Base-by-base conservation (phyloP, 2,329 filamentous ascomycete genomes). In the Dactylellina sp. region DNA sequence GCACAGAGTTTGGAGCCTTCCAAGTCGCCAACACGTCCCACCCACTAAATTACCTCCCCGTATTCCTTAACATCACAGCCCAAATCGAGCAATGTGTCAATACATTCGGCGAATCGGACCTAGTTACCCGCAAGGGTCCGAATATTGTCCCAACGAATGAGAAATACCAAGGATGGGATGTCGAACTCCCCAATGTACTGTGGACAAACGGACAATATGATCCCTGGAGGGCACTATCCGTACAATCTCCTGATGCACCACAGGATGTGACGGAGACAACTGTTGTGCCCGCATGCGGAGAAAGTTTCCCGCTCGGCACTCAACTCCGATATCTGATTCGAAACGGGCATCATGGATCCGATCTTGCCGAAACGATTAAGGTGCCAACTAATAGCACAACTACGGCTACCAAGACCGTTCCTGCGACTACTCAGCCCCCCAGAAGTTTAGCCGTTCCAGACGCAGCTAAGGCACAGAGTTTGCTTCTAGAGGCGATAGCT, bases 191-290 rank as follows among this genome's bases (percentile, higher is more conserved):
- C 4, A 82, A 83, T 71, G 78, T 79, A 0, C 82, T 82, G 78
- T 83, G 81, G 81, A 79, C 78, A 14, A 80, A 80, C 61, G 82
- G 82, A 20, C 79, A 83, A 70, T 81, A 81, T 71, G 82, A 83
- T 42, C 81, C 81, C 12, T 83, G 82, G 82, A 78, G 81, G 32
- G 79, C 79, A 0, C 75, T 82, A 0, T 80, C 79, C 1, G 79
- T 80, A 1, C 78, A 81, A 1, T 79, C 78, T 60, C 62, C 76
- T 0, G 79, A 77, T 20, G 79, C 81, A 0, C 81, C 81, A 7
- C 35, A 40, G 16, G 77, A 79, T 32, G 28, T 32, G 7, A 22
- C 71, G 1, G 74, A 75, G 1, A 70, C 57, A 1, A 62, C 44
- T 0, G 47, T 53, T 1, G 72, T 77, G 11, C 76, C 76, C 1